Evolutionary conservation across 1,139 yeast genomes (phyloP).

Genomic region (Kodamaea arcana): DNA sequence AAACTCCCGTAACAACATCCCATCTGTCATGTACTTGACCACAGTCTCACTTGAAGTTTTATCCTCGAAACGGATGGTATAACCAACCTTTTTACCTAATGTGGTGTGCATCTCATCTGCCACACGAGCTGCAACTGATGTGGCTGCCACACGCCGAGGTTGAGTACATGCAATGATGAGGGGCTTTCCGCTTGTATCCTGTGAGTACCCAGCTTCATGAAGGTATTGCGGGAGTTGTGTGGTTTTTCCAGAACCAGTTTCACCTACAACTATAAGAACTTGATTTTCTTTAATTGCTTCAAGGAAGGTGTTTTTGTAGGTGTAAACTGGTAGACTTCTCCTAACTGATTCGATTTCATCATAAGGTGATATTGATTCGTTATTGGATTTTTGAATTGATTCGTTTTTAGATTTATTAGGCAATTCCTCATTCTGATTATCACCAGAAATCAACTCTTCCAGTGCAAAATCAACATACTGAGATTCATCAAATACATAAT

Average conservation of each 20-base stretch:
- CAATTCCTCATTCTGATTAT: slow-evolving; percentile 25
- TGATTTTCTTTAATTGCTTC: slow-evolving; percentile 61
- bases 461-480: slow-evolving; percentile 66
- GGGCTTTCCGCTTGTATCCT: slow-evolving; percentile 25
- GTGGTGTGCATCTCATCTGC: slow-evolving; percentile 76
- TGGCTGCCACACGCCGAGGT: slow-evolving; percentile 95
- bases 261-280: slow-evolving; percentile 87
- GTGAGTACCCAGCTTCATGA: slow-evolving; percentile 74
- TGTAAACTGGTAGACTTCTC: slow-evolving; percentile 71
- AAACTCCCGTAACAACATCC: slow-evolving; percentile 86
- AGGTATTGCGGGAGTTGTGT: slow-evolving; percentile 91
- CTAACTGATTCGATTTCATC: slow-evolving; percentile 41
- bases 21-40: slow-evolving; percentile 89
- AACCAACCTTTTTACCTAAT: slow-evolving; percentile 82
- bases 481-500: slow-evolving; percentile 78
- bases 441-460: slow-evolving; percentile 26
- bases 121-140: slow-evolving; percentile 87
- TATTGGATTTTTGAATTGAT: slow-evolving; percentile 7
- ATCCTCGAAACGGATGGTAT: slow-evolving; percentile 83
- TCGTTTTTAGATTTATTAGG: slow-evolving; percentile 9
- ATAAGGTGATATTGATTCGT: too few species aligned
- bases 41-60: slow-evolving; percentile 57
- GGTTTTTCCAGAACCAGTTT: slow-evolving; percentile 97
- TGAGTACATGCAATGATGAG: slow-evolving; percentile 84
- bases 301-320: slow-evolving; percentile 59